phyloP scores from a whole-genome alignment of 2,329 filamentous ascomycete genomes.

The Leptographium radiaticola region DNA sequence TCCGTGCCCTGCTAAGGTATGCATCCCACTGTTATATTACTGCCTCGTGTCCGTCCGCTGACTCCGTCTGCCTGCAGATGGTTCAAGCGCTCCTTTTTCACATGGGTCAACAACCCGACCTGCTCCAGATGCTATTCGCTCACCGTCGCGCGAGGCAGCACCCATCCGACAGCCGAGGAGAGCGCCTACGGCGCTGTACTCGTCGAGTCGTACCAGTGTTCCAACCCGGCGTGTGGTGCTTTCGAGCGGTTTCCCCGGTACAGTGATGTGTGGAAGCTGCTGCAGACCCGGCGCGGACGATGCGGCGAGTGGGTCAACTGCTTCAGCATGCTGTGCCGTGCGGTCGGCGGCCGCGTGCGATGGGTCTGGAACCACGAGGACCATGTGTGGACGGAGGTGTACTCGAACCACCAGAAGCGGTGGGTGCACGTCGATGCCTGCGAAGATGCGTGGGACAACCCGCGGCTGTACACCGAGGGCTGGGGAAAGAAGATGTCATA shows the following conservation, averaged over 20 bases:
- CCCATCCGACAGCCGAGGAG: slow-evolving; percentile 77
- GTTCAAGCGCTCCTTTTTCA: slow-evolving; percentile 93
- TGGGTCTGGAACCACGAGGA: slow-evolving; percentile 99
- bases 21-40: slow-evolving; percentile 17
- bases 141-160: slow-evolving; percentile 72
- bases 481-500: slow-evolving; percentile 97
- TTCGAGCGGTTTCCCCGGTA: slow-evolving; percentile 85
- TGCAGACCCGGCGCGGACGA: slow-evolving; percentile 76
- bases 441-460: slow-evolving; percentile 92
- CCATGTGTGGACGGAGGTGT: slow-evolving; percentile 95
- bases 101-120: slow-evolving; percentile 90
- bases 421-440: slow-evolving; percentile 97
- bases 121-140: slow-evolving; percentile 73
- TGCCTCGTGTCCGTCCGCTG: not conserved
- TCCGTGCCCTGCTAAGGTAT: slow-evolving; percentile 72
- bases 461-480: slow-evolving; percentile 80
- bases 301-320: slow-evolving; percentile 97
- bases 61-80: slow-evolving; percentile 40
- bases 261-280: slow-evolving; percentile 83
- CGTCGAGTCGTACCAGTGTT: slow-evolving; percentile 86
- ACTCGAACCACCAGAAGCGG: slow-evolving; percentile 81
- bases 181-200: slow-evolving; percentile 73
- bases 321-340: slow-evolving; percentile 95
- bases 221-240: slow-evolving; percentile 56
- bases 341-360: slow-evolving; percentile 76